Conservation (phyloP, 2,329 filamentous ascomycete genomes). For the Arthrinium phaeospermum region DNA sequence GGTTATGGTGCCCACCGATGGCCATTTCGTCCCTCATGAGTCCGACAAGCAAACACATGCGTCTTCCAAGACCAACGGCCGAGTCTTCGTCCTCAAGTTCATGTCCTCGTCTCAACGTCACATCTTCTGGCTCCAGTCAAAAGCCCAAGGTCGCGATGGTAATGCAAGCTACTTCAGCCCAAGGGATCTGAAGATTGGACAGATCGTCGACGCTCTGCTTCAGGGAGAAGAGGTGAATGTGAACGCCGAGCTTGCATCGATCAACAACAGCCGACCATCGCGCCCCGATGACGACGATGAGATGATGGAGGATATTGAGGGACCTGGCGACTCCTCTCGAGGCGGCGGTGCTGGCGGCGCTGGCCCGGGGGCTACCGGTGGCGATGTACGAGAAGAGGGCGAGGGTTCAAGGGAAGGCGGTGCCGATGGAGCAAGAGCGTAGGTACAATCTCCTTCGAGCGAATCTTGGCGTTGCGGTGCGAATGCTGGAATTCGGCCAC, state of each 20-base stretch:
- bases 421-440: slow-evolving; percentile 98
- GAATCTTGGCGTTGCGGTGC: slow-evolving; percentile 7
- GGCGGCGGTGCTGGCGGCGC: slow-evolving; percentile 77
- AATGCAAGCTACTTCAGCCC: slow-evolving; percentile 82
- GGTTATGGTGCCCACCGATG: slow-evolving; percentile 91
- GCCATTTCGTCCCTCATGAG: slow-evolving; percentile 84
- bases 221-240: slow-evolving; percentile 91
- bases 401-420: slow-evolving; percentile 88
- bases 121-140: slow-evolving; percentile 96
- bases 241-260: slow-evolving; percentile 69
- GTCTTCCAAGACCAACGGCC: slow-evolving; percentile 76
- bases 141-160: slow-evolving; percentile 72
- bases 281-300: slow-evolving; percentile 72
- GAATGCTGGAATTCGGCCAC: not conserved
- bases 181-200: slow-evolving; percentile 84
- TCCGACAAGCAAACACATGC: slow-evolving; percentile 60
- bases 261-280: slow-evolving; percentile 55
- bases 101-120: slow-evolving; percentile 87
- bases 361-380: slow-evolving; percentile 84
- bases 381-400: slow-evolving; percentile 90
- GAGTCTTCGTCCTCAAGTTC: slow-evolving; percentile 94
- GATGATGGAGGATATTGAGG: slow-evolving; percentile 79
- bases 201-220: slow-evolving; percentile 83
- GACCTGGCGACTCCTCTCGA: slow-evolving; percentile 63
- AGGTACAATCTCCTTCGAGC: slow-evolving; percentile 62